Conservation (phyloP, 805 yeast genomes). For the Candida yuanshanica region DNA sequence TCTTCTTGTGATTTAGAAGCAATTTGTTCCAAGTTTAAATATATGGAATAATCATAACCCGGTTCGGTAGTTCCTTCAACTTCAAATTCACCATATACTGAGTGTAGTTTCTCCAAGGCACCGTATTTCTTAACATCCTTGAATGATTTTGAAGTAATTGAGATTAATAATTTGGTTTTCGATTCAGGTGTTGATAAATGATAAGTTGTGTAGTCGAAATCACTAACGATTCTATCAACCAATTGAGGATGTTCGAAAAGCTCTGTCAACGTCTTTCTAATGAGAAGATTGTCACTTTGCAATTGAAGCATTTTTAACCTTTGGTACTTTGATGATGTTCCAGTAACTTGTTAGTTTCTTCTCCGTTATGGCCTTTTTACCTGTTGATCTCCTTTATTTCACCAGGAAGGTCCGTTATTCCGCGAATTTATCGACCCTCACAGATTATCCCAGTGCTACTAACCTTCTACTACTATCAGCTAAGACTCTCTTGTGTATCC, state of each 20-base stretch:
- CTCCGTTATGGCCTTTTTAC: no score
- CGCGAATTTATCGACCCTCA: no score
- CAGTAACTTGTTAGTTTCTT: not conserved
- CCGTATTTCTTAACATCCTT: constrained; percentile 66
- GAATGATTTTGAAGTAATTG: constrained; percentile 75
- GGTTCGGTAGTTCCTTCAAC: constrained; percentile 44
- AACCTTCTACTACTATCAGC: no score
- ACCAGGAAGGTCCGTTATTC: no score
- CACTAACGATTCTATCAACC: constrained; percentile 84
- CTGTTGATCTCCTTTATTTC: no score
- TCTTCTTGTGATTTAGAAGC: constrained; percentile 38
- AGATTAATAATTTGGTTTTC: constrained; percentile 57
- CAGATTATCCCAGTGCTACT: no score
- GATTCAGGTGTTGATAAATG: constrained; percentile 86
- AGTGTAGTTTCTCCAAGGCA: constrained; percentile 45
- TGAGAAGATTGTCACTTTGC: constrained; percentile 75
- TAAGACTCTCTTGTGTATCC: no score
- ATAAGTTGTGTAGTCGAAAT: constrained; percentile 92
- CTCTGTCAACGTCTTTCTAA: constrained; percentile 75
- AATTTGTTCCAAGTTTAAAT: constrained; percentile 50
- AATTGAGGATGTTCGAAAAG: constrained; percentile 50
- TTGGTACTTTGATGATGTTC: not conserved
- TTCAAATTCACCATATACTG: constrained; percentile 42
- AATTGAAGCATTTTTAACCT: constrained; percentile 63
- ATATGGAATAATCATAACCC: constrained; percentile 77